phyloP scores from a whole-genome alignment of 169 alveolate genomes.

The Eimeria praecox region DNA sequence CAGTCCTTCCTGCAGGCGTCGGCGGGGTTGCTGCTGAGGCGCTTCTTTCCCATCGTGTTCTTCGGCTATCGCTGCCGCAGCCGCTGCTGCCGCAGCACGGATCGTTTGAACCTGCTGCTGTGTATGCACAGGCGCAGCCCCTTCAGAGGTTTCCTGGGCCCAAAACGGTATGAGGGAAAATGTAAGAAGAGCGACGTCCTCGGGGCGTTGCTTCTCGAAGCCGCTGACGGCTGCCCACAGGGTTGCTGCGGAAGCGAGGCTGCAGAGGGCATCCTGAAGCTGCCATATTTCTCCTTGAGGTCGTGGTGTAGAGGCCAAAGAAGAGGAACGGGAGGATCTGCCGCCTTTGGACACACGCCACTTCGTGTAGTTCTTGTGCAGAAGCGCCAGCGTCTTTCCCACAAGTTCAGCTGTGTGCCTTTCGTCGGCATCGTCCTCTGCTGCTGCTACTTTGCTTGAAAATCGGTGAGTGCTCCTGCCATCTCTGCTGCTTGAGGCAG shows the following conservation, averaged over 20 bases:
- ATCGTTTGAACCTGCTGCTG: slow-evolving; percentile 29
- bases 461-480: not conserved
- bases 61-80: not conserved
- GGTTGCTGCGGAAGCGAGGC: slow-evolving; percentile 62
- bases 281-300: not conserved
- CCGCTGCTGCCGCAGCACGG: slow-evolving; percentile 52
- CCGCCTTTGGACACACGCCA: not conserved
- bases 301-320: not conserved
- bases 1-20: not conserved
- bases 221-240: slow-evolving; percentile 61
- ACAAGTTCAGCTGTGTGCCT: slow-evolving; percentile 43
- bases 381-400: slow-evolving; percentile 65
- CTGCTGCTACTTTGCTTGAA: not conserved
- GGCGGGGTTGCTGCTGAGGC: slow-evolving; percentile 10
- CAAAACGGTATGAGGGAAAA: slow-evolving; percentile 66
- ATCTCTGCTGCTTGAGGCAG: not conserved
- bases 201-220: slow-evolving; percentile 48
- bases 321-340: not conserved
- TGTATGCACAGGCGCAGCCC: slow-evolving; percentile 44
- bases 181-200: slow-evolving; percentile 50
- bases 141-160: not conserved
- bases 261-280: slow-evolving; percentile 22
- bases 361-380: slow-evolving; percentile 17
- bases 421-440: slow-evolving; percentile 1
- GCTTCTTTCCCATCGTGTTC: not conserved